Base-by-base conservation (phyloP, 1,139 yeast species). In the Nakaseomyces sp. region DNA sequence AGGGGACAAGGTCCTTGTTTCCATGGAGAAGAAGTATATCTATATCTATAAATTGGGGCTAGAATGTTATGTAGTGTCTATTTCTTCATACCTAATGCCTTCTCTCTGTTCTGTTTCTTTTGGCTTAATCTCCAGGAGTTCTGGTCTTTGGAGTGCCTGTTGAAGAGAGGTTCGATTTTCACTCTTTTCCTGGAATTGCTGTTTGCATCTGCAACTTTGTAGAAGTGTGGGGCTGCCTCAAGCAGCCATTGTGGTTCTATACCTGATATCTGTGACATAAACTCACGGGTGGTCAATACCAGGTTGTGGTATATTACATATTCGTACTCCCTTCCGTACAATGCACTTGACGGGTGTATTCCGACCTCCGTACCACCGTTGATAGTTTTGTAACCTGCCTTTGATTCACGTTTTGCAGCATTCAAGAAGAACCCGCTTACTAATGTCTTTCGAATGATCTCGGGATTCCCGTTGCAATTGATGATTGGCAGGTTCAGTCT, bases 351-450 rank as follows among this genome's bases (percentile, higher is more conserved):
- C 1, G 98, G 98, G 61, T 93, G 98, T 55, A 93, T 71, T 47
- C 74, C 77, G 7, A 89, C 96, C 1, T 84, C 77, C 0, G 95
- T 83, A 30, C 76, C 74, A 50, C 86, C 95, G 5, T 77, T 73
- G 13, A 91, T 64, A 0, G 96, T 89, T 55, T 77, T 78, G 64
- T 81, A 91, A 1, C 86, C 85, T 42, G 77, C 83, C 43, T 82
- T 86, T 1, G 83, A 75, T 52, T 86, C 88, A 53, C 85, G 66
- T 57, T 83, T 80, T 3, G 96, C 93, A 16, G 88, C 73, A 59
- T 88, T 84, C 53, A 84, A 79, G 71, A 91, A 91, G 57, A 77
- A 91, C 0, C 98, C 97, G 0, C 93, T 73, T 51, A 94, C 88
- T 18, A 91, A 66, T 0, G 94, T 83, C 52, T 74, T 73, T 35